Conservation (phyloP, 805 yeast genomes). For the Teunomyces aglyptinius region DNA sequence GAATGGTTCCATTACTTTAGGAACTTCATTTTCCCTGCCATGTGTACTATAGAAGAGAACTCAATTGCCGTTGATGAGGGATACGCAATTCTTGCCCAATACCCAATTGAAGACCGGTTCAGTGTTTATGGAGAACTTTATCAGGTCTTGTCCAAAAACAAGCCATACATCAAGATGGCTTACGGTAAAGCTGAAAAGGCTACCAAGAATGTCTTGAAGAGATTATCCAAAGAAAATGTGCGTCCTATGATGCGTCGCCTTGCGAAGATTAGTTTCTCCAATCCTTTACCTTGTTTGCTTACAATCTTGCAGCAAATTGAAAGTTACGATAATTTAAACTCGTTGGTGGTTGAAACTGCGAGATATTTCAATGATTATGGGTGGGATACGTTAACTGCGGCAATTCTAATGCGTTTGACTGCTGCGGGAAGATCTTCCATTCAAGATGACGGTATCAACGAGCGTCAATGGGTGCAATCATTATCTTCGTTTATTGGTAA, state of each 20-base stretch:
- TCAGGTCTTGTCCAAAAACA: conserved; percentile 54
- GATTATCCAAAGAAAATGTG: conserved; percentile 79
- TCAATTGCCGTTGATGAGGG: conserved; percentile 62
- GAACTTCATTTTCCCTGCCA: conserved; percentile 63
- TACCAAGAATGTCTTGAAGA: conserved; percentile 72
- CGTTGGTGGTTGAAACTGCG: conserved; percentile 75
- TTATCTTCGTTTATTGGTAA: conserved; percentile 77
- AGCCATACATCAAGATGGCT: conserved; percentile 54
- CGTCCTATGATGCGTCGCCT: conserved; percentile 68
- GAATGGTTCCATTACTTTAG: conserved; percentile 62
- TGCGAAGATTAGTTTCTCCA: conserved; percentile 67
- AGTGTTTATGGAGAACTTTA: conserved; percentile 79
- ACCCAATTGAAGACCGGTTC: conserved; percentile 63
- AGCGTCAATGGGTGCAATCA: conserved; percentile 83
- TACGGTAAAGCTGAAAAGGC: conserved; percentile 70
- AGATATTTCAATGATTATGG: conserved; percentile 70
- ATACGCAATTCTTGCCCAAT: conserved; percentile 51
- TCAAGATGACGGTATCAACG: conserved; percentile 78
- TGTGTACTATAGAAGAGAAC: conserved; percentile 52
- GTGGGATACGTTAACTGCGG: conserved; percentile 82
- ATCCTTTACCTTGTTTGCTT: conserved; percentile 75
- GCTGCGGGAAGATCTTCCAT: conserved; percentile 59
- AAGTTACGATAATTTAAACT: conserved; percentile 84
- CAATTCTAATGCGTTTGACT: conserved; percentile 67
- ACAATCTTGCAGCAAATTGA: conserved; percentile 80